These are phyloP conservation scores for Termitomyces sp. DNA, from an alignment of 768 basidiomycete genomes.

Conservation along the genomic window DNA sequence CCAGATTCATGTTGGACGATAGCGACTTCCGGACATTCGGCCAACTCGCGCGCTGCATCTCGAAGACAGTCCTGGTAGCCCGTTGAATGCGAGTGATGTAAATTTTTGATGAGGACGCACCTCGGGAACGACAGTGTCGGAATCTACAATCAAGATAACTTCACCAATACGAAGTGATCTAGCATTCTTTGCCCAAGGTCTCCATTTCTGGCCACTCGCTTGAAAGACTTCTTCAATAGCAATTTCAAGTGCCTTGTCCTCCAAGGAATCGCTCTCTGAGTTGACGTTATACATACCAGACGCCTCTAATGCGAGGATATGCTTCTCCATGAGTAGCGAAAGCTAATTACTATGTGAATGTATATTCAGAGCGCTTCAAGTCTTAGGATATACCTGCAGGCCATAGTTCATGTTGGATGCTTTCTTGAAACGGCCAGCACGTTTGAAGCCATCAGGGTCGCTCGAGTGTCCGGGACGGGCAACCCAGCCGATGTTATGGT, in stretches of 20 bases:
- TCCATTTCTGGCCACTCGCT: slow-evolving; percentile 55
- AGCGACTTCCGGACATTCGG: slow-evolving; percentile 77
- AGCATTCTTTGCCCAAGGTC: slow-evolving; percentile 76
- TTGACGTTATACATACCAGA: slow-evolving; percentile 30
- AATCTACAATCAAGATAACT: slow-evolving; percentile 78
- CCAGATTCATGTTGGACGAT: slow-evolving; percentile 91
- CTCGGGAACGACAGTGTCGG: slow-evolving; percentile 78
- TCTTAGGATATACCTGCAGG: slow-evolving; percentile 30
- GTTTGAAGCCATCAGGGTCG: slow-evolving; percentile 63
- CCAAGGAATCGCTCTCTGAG: slow-evolving; percentile 45
- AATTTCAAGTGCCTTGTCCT: slow-evolving; percentile 68
- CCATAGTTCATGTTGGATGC: slow-evolving; percentile 89
- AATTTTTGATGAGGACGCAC: slow-evolving; percentile 23
- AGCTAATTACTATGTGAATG: slow-evolving; percentile 35
- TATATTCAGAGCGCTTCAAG: not conserved
- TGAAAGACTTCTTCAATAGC: slow-evolving; percentile 73
- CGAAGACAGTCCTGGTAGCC: slow-evolving; percentile 76
- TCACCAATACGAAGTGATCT: slow-evolving; percentile 75
- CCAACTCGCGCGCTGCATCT: slow-evolving; percentile 84
- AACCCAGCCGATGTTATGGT: slow-evolving; percentile 80
- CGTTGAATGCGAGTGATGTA: not conserved
- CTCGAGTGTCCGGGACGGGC: slow-evolving; percentile 72
- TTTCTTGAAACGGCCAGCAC: slow-evolving; percentile 90
- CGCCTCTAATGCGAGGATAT: slow-evolving; percentile 43
- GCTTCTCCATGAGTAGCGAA: slow-evolving; percentile 59